Base-by-base conservation (phyloP, 1,284 basidiomycete species). In the Meripilus lineatus region DNA sequence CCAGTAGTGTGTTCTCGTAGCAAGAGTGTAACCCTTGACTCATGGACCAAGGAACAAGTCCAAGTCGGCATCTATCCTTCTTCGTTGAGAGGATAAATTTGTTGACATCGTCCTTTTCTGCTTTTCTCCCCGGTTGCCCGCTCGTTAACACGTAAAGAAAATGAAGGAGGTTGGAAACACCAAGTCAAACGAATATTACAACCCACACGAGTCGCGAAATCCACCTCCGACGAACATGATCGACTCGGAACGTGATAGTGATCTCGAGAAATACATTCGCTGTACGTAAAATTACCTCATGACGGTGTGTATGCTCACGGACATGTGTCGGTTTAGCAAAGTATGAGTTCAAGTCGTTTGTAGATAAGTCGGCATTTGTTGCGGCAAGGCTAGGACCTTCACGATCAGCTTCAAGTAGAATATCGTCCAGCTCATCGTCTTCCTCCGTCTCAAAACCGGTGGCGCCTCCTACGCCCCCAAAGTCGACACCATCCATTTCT, bases 1-100 rank as follows among this genome's bases (percentile, higher is more conserved):
- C 35, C n/a, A n/a, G n/a, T n/a, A 18, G 35, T 26, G n/a, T 13
- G 20, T 13, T 49, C 26, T n/a, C 33, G 52, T 50, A 90, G 90
- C 51, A 92, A 91, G 71, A 91, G 88, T 56, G 49, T 92, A 32
- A 87, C 84, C 1, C 68, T 93, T 66, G 89, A 93, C 58, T 72
- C 80, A 32, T 93, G 90, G 90, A 77, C 79, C 22, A 88, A 82
- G 57, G 90, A 92, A 50, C 89, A 93, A 63, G 79, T 90, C 36
- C 86, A 90, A 63, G 87, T 87, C 49, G 49, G 77, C 63, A 47
- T 36, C 35, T 46, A 44, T 47, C 38, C 44, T 48, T 42, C 39
- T 44, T 40, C 46, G 38, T 38, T 35, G 40, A 37, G 13, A 42
- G 32, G 28, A 32, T 23, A 28, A 32, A 44, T 24, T 44, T 41